phyloP scores from a whole-genome alignment of 495 filamentous ascomycete genomes.

The Hyaloscypha variabilis region DNA sequence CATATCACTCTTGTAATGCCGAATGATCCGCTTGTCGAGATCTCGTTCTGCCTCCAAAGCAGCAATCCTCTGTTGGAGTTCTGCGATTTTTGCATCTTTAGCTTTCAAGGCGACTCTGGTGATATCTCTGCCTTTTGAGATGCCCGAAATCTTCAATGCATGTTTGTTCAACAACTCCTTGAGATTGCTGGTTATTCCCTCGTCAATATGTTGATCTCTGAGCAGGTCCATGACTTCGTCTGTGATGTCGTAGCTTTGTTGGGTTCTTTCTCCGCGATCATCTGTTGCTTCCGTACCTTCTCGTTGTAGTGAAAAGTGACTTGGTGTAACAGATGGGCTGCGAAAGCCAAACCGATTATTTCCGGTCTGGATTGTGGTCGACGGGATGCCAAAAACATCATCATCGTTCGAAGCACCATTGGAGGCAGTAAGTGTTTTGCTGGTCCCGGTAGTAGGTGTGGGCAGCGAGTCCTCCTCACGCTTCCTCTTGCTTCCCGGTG shows the following conservation, averaged over 20 bases:
- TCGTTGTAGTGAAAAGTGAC: conserved; percentile 46
- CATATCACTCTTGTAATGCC: conserved; percentile 32
- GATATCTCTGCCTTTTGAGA: conserved; percentile 64
- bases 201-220: conserved; percentile 46
- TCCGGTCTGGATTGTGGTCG: conserved; percentile 25
- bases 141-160: conserved; percentile 56
- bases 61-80: conserved; percentile 49
- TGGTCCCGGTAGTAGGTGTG: conserved; percentile 25
- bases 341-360: conserved; percentile 29
- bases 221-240: conserved; percentile 53
- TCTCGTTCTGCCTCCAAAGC: conserved; percentile 54
- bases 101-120: conserved; percentile 59
- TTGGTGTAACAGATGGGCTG: conserved; percentile 48
- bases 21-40: conserved; percentile 49
- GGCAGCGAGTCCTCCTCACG: conserved; percentile 38
- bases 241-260: conserved; percentile 47
- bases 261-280: conserved; percentile 7
- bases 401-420: conserved; percentile 25
- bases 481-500: conserved; percentile 56
- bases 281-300: conserved; percentile 3
- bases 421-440: background rate
- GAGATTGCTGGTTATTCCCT: conserved; percentile 43
- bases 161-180: conserved; percentile 55
- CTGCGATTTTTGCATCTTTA: conserved; percentile 60
- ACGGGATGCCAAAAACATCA: conserved; percentile 31